Conservation (phyloP, 2,329 filamentous ascomycete species). For the Pestalotiopsis sp. region DNA sequence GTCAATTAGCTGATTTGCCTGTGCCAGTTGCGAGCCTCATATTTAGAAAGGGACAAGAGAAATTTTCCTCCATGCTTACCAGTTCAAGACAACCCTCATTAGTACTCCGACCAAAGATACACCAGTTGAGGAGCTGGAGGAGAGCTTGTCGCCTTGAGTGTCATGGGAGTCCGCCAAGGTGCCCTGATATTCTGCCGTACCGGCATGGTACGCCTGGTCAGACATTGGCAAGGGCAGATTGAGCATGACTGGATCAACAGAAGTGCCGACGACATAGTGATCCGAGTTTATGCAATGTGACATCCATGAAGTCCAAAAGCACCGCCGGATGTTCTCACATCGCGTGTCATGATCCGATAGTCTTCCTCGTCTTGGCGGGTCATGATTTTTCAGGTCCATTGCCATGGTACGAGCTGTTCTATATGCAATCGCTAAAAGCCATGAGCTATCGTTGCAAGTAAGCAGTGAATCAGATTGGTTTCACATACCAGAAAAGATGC, state of each 20-base stretch:
- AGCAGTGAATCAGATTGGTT: neutral
- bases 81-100: neutral
- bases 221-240: neutral
- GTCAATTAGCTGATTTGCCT: neutral
- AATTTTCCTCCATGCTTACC: neutral
- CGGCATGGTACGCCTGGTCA: neutral
- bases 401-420: neutral
- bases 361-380: neutral
- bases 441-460: neutral
- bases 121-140: neutral
- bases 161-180: neutral
- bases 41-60: neutral
- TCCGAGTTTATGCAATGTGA: neutral
- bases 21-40: neutral
- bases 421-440: neutral
- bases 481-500: neutral
- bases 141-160: neutral
- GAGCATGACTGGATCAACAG: neutral
- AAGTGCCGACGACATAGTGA: neutral
- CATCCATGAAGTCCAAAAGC: neutral
- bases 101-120: neutral
- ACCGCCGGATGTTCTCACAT: neutral
- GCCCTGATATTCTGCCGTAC: neutral
- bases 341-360: neutral
- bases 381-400: neutral